Percentiles rank a stretch among this genome's conserved stretches.
These are phyloP conservation scores for Penicillium nucicola DNA, from an alignment of 495 filamentous ascomycete species.

Conservation along the genomic window DNA sequence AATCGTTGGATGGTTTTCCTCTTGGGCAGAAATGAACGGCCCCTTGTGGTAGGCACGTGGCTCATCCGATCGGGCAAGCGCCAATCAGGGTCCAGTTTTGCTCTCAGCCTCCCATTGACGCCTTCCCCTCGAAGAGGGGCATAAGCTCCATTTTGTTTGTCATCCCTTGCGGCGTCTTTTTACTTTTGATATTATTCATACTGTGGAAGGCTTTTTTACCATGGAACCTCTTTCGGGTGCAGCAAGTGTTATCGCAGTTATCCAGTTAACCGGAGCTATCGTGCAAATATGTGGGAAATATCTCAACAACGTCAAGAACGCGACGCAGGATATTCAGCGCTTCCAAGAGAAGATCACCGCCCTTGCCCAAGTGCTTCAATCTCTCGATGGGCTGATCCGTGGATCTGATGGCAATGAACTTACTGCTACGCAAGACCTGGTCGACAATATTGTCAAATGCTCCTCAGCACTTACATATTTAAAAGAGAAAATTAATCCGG, in stretches of 20 bases:
- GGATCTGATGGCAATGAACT: slow-evolving; percentile 9
- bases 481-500: slow-evolving; percentile 28
- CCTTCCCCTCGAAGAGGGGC: no score
- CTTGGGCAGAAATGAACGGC: no score
- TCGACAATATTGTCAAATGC: slow-evolving; percentile 23
- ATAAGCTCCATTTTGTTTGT: no score
- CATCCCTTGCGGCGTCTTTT: no score
- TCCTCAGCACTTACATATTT: slow-evolving; percentile 25
- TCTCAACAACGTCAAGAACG: slow-evolving; percentile 27
- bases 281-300: slow-evolving; percentile 27
- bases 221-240: slow-evolving; percentile 30
- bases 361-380: slow-evolving; percentile 24
- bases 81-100: no score
- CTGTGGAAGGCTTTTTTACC: no score
- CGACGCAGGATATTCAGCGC: slow-evolving; percentile 30
- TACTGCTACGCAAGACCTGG: neutral
- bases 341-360: slow-evolving; percentile 22
- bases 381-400: slow-evolving; percentile 13
- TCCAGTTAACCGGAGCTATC: slow-evolving; percentile 31
- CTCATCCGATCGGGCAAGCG: no score
- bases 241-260: slow-evolving; percentile 36
- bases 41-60: no score
- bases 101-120: no score
- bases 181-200: no score
- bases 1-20: no score